Evolutionary conservation across 768 basidiomycete species (phyloP).

Genomic region (Cantharellus cinnabarinus): DNA sequence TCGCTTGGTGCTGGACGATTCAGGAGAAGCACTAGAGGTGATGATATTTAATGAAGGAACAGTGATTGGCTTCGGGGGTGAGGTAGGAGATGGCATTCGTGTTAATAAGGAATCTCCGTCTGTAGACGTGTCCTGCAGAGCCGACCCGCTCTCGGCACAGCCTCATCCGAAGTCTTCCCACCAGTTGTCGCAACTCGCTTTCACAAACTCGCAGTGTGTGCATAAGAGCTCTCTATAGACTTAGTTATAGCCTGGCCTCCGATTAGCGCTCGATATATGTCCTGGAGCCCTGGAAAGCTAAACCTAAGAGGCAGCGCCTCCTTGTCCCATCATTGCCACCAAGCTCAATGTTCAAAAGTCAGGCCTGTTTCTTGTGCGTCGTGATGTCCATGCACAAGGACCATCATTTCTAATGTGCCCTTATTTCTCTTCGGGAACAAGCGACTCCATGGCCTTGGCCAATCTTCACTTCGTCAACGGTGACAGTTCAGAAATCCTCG

Average conservation of each 20-base stretch:
- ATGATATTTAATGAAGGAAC: not conserved
- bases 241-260: too few relatives aligned
- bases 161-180: not conserved
- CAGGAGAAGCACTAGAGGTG: conserved; percentile 2
- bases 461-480: not conserved
- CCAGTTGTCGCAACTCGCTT: not conserved
- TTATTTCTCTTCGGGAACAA: not conserved
- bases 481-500: not conserved
- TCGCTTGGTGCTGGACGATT: conserved; percentile 1
- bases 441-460: not conserved
- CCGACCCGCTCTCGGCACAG: not conserved
- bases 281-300: too few relatives aligned
- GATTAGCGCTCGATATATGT: too few relatives aligned
- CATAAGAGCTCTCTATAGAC: too few relatives aligned
- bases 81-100: not conserved
- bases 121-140: not conserved
- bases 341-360: too few relatives aligned
- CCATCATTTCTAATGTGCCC: not conserved
- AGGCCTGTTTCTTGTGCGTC: not conserved
- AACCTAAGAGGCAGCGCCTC: too few relatives aligned
- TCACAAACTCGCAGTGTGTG: too few relatives aligned
- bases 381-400: not conserved
- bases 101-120: not conserved
- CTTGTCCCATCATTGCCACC: too few relatives aligned
- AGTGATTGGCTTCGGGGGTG: not conserved